phyloP scores from a whole-genome alignment of 2,329 filamentous ascomycete genomes.

The Ophioceras dolichostomum region DNA sequence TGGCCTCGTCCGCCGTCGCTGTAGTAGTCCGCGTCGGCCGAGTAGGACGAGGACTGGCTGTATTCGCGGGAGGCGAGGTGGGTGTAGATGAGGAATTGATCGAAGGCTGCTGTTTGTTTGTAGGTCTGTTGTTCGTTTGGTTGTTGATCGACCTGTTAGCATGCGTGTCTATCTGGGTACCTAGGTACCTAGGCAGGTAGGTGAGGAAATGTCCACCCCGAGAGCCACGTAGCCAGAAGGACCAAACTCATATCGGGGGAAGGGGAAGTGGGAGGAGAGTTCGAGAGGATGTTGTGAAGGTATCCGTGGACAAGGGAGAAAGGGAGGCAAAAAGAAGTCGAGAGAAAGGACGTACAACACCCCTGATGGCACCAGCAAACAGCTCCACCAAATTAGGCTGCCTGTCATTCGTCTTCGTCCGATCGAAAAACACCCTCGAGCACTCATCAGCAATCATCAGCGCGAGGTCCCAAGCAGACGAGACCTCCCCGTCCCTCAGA shows the following conservation, averaged over 20 bases:
- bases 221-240: no score
- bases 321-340: no score
- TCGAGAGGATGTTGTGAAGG: no score
- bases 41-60: conserved; percentile 7
- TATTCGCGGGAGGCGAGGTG: conserved; percentile 11
- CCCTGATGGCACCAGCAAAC: conserved; percentile 25
- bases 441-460: conserved; percentile 29
- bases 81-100: conserved; percentile 22
- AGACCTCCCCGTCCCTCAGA: conserved; percentile 18
- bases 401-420: conserved; percentile 18
- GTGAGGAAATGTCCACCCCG: no score
- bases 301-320: no score
- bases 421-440: conserved; percentile 25
- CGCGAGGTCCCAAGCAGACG: conserved; percentile 25
- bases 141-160: no score
- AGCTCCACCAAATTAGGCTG: conserved; percentile 25
- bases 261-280: no score
- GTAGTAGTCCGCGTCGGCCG: no score
- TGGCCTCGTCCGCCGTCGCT: no score
- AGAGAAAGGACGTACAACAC: not conserved
- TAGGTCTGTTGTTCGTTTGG: conserved; percentile 17
- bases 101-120: conserved; percentile 23
- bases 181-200: no score
- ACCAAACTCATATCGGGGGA: no score
- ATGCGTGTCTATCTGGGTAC: no score